Evolutionary conservation across 2,329 filamentous ascomycete species (phyloP), one percentile per base, ranked within the genome.

Genomic region (Lasiodiplodia hormozganensis): DNA sequence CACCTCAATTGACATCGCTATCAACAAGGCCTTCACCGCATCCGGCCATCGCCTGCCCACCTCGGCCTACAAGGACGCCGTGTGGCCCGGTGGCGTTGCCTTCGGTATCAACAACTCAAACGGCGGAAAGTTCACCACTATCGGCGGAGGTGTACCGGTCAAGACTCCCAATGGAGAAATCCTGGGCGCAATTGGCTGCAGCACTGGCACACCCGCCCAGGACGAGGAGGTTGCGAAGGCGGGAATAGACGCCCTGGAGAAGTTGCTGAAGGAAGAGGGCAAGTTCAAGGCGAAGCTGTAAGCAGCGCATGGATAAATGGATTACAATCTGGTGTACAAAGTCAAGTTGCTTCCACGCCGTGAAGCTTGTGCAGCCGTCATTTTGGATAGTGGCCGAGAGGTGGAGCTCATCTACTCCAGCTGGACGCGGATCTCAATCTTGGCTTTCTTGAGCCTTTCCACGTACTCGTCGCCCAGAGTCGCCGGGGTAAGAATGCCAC

Each of bases 401-500:
- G 43, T 14, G 43, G 43, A 8, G 2, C 6, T 5, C 6, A 21
- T 51, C 21, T 52, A 64, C 47, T 64, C 16, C 16, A 68, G n/a
- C 14, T 34, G 49, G 16, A 68, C 66, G 51, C 64, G 23, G 28
- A 68, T 65, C 51, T 57, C 53, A 16, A 40, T 62, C 51, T 60
- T 60, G 28, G 38, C 51, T 14, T 68, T 64, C 49, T 23, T 56
- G 10, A 68, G 67, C 40, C 67, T 64, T 4, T 93, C 87, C 69
- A 93, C 82, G 74, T 88, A 91, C 11, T 84, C 81, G 72, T 90
- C 88, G 0, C 92, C 92, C 2, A 94, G 80, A 66, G 87, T 91
- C 0, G 91, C 90, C 0, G 92, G 89, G 1, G 92, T 94, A 70
- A 92, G 87, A 28, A 93, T 81, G 2, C 91, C 92, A 21, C 91